These are phyloP conservation scores for Neurospora tetrasperma DNA, from an alignment of 495 filamentous ascomycete genomes.

Conservation along the genomic window DNA sequence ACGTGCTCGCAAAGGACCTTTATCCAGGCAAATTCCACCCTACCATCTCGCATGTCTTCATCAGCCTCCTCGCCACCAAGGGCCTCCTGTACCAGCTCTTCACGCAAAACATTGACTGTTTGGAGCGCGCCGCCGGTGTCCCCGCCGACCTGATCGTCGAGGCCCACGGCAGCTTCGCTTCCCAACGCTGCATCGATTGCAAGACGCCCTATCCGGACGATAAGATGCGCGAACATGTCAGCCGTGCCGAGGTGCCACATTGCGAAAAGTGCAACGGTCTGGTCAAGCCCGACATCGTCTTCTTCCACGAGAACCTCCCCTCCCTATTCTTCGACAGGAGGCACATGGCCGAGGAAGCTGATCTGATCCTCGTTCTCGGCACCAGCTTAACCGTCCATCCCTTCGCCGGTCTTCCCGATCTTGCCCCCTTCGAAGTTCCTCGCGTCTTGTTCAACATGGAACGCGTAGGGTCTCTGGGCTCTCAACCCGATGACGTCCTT, in stretches of 20 bases:
- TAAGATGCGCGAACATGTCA: slow-evolving; percentile 58
- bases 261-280: slow-evolving; percentile 66
- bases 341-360: slow-evolving; percentile 48
- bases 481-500: slow-evolving; percentile 32
- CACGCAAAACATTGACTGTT: slow-evolving; percentile 95
- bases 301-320: slow-evolving; percentile 76
- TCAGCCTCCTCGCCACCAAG: slow-evolving; percentile 61
- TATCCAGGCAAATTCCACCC: slow-evolving; percentile 88
- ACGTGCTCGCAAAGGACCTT: slow-evolving; percentile 78
- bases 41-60: slow-evolving; percentile 78
- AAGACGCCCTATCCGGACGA: slow-evolving; percentile 56
- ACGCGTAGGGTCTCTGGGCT: slow-evolving; percentile 70
- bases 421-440: slow-evolving; percentile 51
- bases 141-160: slow-evolving; percentile 74
- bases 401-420: slow-evolving; percentile 68
- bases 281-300: slow-evolving; percentile 96
- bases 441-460: slow-evolving; percentile 84
- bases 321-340: slow-evolving; percentile 53
- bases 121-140: slow-evolving; percentile 82
- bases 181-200: slow-evolving; percentile 85
- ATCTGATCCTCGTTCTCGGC: slow-evolving; percentile 83
- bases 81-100: slow-evolving; percentile 74
- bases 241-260: slow-evolving; percentile 51
- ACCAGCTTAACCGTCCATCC: slow-evolving; percentile 84
- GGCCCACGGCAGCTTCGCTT: slow-evolving; percentile 90